A percentile compares a stretch with the other conserved stretches of the same genome.
These are phyloP conservation scores for Pseudogymnoascus verrucosus DNA, from an alignment of 2,329 filamentous ascomycete species.

Conservation along the genomic window DNA sequence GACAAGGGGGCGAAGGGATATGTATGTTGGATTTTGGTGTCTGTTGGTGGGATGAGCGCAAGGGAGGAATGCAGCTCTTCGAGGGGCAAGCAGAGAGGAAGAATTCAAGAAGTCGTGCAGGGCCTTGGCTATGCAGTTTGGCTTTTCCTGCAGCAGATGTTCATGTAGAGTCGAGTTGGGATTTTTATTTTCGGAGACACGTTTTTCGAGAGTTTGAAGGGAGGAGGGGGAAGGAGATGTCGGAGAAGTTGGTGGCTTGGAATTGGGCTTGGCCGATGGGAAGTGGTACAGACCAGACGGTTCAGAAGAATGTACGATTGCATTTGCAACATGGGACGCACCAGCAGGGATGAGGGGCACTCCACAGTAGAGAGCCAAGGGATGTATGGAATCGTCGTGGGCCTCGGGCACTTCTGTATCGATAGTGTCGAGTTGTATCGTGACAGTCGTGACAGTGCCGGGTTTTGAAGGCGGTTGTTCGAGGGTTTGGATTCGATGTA, in stretches of 20 bases:
- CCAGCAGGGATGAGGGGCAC: slow-evolving; percentile 5
- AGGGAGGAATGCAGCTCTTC: slow-evolving; percentile 1
- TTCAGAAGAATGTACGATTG: slow-evolving; percentile 3
- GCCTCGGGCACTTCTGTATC: neutral
- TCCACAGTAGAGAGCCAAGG: slow-evolving; percentile 2
- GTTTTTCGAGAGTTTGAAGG: neutral
- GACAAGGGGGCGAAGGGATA: neutral
- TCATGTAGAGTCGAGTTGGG: slow-evolving; percentile 4
- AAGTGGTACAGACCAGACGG: slow-evolving; percentile 6
- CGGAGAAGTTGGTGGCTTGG: slow-evolving; percentile 6
- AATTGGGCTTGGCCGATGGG: neutral
- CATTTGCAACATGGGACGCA: slow-evolving; percentile 9
- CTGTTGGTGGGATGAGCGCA: neutral
- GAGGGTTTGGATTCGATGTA: neutral
- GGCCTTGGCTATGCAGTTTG: slow-evolving; percentile 3
- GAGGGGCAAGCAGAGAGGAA: neutral
- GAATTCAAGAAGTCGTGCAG: neutral
- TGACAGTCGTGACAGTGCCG: neutral
- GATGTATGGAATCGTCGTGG: slow-evolving; percentile 2
- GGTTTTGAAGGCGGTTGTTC: slow-evolving; percentile 3
- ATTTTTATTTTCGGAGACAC: neutral
- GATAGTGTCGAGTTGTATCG: neutral
- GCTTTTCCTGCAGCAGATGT: neutral
- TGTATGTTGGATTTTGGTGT: slow-evolving; percentile 7
- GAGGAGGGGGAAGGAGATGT: neutral